Percentiles rank a stretch among this genome's conserved stretches.
Evolutionary conservation across 225 moss, liverwort and hornwort species (phyloP).

Genomic region (Bryum argenteum): DNA sequence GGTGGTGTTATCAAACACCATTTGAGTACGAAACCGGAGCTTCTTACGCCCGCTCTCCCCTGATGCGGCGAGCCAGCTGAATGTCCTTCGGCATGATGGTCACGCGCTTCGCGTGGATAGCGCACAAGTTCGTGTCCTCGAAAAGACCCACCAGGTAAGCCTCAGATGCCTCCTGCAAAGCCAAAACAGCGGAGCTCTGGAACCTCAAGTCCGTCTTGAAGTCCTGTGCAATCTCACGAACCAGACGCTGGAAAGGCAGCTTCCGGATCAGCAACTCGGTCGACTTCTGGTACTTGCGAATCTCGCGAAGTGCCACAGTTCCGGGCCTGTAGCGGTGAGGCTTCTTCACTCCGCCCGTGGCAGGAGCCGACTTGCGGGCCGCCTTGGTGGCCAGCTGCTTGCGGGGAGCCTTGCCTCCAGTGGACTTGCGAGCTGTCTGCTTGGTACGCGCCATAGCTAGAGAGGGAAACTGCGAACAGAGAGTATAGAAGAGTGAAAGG

Average conservation of each 20-base stretch:
- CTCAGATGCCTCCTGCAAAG: conserved; percentile 40
- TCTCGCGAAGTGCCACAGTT: conserved; percentile 36
- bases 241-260: conserved; percentile 33
- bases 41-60: conserved; percentile 32
- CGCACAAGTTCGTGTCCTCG: conserved; percentile 40
- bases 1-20: conserved; percentile 42
- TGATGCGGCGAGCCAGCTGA: conserved; percentile 35
- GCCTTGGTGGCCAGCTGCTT: conserved; percentile 46
- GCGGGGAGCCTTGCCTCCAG: conserved; percentile 36
- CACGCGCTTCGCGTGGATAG: conserved; percentile 40
- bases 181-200: conserved; percentile 41
- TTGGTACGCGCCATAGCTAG: conserved; percentile 36
- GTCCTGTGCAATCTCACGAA: conserved; percentile 45
- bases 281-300: conserved; percentile 43
- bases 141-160: conserved; percentile 37
- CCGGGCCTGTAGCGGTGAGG: conserved; percentile 43
- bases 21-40: background rate
- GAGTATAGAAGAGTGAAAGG: background rate
- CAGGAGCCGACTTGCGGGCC: conserved; percentile 36
- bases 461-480: too few relatives aligned
- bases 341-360: conserved; percentile 36
- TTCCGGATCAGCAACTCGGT: conserved; percentile 42
- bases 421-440: conserved; percentile 42
- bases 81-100: conserved; percentile 50
- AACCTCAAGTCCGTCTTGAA: conserved; percentile 46